Base-by-base conservation (phyloP, 768 basidiomycete genomes). In the Termitomyces sp. region DNA sequence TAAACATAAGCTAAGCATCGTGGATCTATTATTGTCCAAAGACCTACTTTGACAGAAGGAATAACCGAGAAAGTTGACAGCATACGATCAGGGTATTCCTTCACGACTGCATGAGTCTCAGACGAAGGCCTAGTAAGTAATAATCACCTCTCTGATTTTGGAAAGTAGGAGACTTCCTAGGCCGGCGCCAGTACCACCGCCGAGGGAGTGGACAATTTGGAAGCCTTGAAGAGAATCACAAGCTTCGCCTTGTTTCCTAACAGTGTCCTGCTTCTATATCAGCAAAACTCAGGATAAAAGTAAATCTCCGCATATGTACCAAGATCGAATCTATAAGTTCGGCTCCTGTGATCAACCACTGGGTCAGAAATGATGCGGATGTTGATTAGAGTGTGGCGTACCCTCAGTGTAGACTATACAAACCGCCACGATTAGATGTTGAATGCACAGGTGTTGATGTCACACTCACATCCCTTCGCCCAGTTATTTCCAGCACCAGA, bases 211-310 rank as follows among this genome's bases (percentile, higher is more conserved):
- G 10, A 94, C 72, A 50, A 95, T 71, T 66, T 95, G 93, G 68
- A 95, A 93, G 0, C 95, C 95, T 75, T 98, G 95, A 20, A 98
- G 77, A 9, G 86, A 82, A 43, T 98, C 93, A 65, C 90, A 91
- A 1, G 76, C 70, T 69, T 98, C 95, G 2, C 89, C 78, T 70
- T 96, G 90, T 66, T 77, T 83, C 63, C 95, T 82, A 9, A 93
- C 66, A n/a, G 86, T 78, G 47, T 95, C 95, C 81, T 87, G 57
- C 2, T 48, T 12, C 58, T 46, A 57, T 2, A 53, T 48, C 40
- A 28, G 51, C 49, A 57, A 55, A 3, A 23, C 47, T 28, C 10
- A 40, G 35, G 14, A 58, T 26, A 47, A 23, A 8, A 56, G 28
- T 23, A 50, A 32, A 30, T 36, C 33, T 60, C 23, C 20, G 57